Evolutionary conservation across 768 basidiomycete genomes (phyloP).

Genomic region (Kwoniella dendrophila): DNA sequence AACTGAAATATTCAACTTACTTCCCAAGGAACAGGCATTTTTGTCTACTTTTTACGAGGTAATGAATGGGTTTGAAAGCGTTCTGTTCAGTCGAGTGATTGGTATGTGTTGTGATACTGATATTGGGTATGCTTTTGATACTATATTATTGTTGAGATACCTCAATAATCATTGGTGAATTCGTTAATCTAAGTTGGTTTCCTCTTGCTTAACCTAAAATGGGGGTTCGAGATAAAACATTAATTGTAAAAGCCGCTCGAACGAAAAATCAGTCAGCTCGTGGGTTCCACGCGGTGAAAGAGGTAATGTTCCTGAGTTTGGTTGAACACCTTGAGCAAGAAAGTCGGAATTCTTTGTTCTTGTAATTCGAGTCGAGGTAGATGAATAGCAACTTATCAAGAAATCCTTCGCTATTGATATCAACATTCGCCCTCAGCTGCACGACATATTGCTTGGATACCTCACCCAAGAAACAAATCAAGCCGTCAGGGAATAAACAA

Average conservation of each 20-base stretch:
- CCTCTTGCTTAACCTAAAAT: not conserved
- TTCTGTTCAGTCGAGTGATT: not conserved
- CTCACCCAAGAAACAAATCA: too few species aligned
- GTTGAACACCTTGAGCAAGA: too few species aligned
- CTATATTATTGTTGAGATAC: slow-evolving; percentile 7
- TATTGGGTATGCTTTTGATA: not conserved
- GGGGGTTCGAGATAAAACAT: not conserved
- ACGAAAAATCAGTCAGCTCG: not conserved
- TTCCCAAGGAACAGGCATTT: slow-evolving; percentile 92
- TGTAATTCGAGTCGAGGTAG: too few species aligned
- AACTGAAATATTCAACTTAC: too few species aligned
- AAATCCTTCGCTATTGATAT: too few species aligned
- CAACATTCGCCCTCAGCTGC: too few species aligned
- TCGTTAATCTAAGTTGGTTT: not conserved
- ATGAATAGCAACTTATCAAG: too few species aligned
- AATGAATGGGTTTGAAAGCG: not conserved
- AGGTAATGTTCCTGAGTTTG: not conserved
- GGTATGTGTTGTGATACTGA: not conserved
- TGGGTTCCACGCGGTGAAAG: not conserved
- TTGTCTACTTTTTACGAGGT: not conserved
- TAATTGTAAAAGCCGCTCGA: too few species aligned
- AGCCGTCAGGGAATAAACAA: slow-evolving; percentile 2
- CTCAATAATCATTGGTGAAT: slow-evolving; percentile 12
- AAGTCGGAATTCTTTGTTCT: too few species aligned
- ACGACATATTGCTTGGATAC: slow-evolving; percentile 6